A percentile compares a stretch with the other conserved stretches of the same genome.
phyloP scores from a whole-genome alignment of 257 asterid species.

The Nemophila menziesii region DNA sequence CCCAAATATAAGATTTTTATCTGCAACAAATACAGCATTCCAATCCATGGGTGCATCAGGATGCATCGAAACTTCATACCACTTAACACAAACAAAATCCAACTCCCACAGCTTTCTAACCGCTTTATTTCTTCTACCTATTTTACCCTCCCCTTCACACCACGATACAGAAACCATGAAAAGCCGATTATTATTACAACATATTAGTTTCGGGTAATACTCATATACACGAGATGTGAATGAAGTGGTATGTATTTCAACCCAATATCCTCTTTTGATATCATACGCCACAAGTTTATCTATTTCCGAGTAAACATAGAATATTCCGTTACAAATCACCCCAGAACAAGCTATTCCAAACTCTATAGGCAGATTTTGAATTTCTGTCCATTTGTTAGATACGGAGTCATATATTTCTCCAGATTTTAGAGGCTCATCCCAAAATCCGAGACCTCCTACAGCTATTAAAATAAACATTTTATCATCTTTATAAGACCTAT shows the following conservation, averaged over 20 bases:
- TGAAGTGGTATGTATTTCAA: slow-evolving; percentile 47
- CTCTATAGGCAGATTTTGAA: slow-evolving; percentile 65
- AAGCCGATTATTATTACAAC: slow-evolving; percentile 39
- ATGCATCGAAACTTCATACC: slow-evolving; percentile 60
- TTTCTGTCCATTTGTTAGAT: slow-evolving; percentile 83
- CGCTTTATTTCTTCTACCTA: slow-evolving; percentile 91
- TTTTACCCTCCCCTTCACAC: slow-evolving; percentile 96
- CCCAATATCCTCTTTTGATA: slow-evolving; percentile 77
- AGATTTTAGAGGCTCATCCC: slow-evolving; percentile 79
- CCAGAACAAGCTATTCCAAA: slow-evolving; percentile 84
- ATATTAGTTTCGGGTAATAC: slow-evolving; percentile 67
- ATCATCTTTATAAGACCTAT: slow-evolving; percentile 35
- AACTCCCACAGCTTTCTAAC: slow-evolving; percentile 95
- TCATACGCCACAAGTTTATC: slow-evolving; percentile 70
- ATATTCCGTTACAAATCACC: slow-evolving; percentile 43
- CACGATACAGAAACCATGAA: slow-evolving; percentile 82
- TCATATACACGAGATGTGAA: slow-evolving; percentile 76
- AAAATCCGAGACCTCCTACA: slow-evolving; percentile 88
- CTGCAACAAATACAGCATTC: slow-evolving; percentile 89
- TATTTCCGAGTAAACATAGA: slow-evolving; percentile 75
- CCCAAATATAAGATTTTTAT: slow-evolving; percentile 49
- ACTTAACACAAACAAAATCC: slow-evolving; percentile 35
- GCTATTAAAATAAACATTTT: slow-evolving; percentile 52
- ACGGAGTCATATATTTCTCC: slow-evolving; percentile 70
- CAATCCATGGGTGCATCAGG: slow-evolving; percentile 99